These are phyloP conservation scores for Venturia nashicola DNA, from an alignment of 2,329 filamentous ascomycete genomes.

Conservation along the genomic window DNA sequence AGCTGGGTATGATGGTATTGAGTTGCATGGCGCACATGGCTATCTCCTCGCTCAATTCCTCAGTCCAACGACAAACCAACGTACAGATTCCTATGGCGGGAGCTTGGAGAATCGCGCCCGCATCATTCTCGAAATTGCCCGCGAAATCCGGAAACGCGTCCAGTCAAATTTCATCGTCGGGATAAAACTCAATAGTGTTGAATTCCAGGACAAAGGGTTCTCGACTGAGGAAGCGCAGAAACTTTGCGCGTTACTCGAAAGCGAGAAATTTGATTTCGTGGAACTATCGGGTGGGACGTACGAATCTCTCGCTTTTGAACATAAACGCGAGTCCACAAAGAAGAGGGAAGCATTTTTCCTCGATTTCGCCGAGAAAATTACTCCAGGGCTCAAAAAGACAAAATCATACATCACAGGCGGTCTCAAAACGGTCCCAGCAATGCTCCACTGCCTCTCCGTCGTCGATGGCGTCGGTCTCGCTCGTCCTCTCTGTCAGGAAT, in stretches of 20 bases:
- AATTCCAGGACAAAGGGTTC: slow-evolving; percentile 42
- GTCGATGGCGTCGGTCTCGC: slow-evolving; percentile 51
- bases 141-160: slow-evolving; percentile 23
- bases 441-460: slow-evolving; percentile 40
- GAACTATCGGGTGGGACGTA: slow-evolving; percentile 51
- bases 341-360: slow-evolving; percentile 49
- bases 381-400: slow-evolving; percentile 37
- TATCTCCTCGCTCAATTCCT: slow-evolving; percentile 63
- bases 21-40: slow-evolving; percentile 70
- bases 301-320: slow-evolving; percentile 38
- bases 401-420: slow-evolving; percentile 49
- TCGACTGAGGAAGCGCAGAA: slow-evolving; percentile 36
- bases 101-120: slow-evolving; percentile 60
- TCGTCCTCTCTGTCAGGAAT: slow-evolving; percentile 41
- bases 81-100: slow-evolving; percentile 56
- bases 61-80: slow-evolving; percentile 54
- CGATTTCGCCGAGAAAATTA: slow-evolving; percentile 44
- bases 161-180: slow-evolving; percentile 32
- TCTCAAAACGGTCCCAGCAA: slow-evolving; percentile 40
- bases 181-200: slow-evolving; percentile 48
- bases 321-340: slow-evolving; percentile 42
- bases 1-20: slow-evolving; percentile 65
- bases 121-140: slow-evolving; percentile 47
- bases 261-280: slow-evolving; percentile 42
- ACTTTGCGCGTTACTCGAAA: slow-evolving; percentile 37